Conservation (phyloP, 306 rosid species). For the Luffa acutangula region DNA sequence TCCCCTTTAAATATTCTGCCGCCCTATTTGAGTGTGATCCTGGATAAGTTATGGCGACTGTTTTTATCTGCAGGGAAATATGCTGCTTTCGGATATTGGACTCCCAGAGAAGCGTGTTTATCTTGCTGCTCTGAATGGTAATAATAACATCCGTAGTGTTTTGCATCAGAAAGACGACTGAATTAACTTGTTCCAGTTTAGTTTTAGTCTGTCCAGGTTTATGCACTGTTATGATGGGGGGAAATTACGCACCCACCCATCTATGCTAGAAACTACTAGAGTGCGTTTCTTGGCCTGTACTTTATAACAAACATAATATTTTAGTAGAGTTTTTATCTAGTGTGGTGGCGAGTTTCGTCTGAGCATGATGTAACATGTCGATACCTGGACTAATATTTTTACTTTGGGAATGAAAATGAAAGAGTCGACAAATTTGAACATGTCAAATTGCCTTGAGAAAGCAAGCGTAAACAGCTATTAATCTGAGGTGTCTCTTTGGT, state of each 20-base stretch:
- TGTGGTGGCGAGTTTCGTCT: not conserved
- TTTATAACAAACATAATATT: not conserved
- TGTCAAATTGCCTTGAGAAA: conserved; percentile 7
- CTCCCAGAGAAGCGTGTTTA: conserved; percentile 87
- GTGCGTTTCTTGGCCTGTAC: conserved; percentile 12
- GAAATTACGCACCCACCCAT: not conserved
- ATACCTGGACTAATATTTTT: not conserved
- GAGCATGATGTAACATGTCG: not conserved
- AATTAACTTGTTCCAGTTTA: conserved; percentile 54
- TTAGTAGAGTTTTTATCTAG: not conserved
- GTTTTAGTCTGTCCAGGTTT: conserved; percentile 35
- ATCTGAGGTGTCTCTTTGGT: conserved; percentile 57
- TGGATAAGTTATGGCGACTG: not conserved
- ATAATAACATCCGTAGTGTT: conserved; percentile 88
- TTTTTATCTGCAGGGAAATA: conserved; percentile 56
- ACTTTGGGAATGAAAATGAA: not conserved
- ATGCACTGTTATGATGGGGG: conserved; percentile 3
- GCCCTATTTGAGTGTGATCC: not conserved
- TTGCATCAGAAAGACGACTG: conserved; percentile 99
- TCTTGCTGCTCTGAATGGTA: conserved; percentile 97
- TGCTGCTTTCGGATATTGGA: conserved; percentile 72
- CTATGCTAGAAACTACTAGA: not conserved
- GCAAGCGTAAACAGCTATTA: conserved; percentile 4
- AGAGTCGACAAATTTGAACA: conserved; percentile 10
- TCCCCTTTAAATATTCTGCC: not conserved